Conservation (phyloP, 192 early-diverging fungal genomes). For the Gaertneriomyces sp. region DNA sequence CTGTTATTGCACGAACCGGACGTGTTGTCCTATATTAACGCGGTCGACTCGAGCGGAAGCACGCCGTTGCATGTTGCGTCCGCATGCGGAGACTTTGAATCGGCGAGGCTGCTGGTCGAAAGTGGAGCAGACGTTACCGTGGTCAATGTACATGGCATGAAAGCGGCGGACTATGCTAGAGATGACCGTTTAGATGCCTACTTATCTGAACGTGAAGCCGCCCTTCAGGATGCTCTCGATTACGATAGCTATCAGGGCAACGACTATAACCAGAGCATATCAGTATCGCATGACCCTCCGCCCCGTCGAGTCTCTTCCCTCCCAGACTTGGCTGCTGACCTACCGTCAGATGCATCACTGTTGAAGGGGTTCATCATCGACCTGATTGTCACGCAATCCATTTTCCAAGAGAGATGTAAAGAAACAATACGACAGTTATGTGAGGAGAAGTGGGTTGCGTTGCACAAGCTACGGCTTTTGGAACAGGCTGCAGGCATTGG, state of each 20-base stretch:
- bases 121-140: slow-evolving; percentile 18
- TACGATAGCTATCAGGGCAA: background rate
- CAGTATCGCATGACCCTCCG: background rate
- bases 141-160: slow-evolving; percentile 20
- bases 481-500: slow-evolving; percentile 42
- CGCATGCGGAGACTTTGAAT: slow-evolving; percentile 7
- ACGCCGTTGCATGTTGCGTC: slow-evolving; percentile 30
- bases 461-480: slow-evolving; percentile 36
- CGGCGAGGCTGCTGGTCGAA: slow-evolving; percentile 17
- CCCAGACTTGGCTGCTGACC: slow-evolving; percentile 18
- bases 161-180: slow-evolving; percentile 28
- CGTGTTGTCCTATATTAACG: slow-evolving; percentile 5
- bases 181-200: background rate
- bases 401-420: slow-evolving; percentile 41
- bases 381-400: slow-evolving; percentile 30
- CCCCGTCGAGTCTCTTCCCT: slow-evolving; percentile 21
- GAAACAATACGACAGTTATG: slow-evolving; percentile 40
- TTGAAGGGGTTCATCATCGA: slow-evolving; percentile 28
- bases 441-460: slow-evolving; percentile 40
- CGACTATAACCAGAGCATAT: background rate
- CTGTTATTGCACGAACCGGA: too few species aligned
- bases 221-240: background rate
- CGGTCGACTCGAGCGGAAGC: slow-evolving; percentile 24
- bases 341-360: slow-evolving; percentile 28
- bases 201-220: slow-evolving; percentile 4